Conservation (phyloP, 2,329 filamentous ascomycete genomes). For the Apiospora marii region DNA sequence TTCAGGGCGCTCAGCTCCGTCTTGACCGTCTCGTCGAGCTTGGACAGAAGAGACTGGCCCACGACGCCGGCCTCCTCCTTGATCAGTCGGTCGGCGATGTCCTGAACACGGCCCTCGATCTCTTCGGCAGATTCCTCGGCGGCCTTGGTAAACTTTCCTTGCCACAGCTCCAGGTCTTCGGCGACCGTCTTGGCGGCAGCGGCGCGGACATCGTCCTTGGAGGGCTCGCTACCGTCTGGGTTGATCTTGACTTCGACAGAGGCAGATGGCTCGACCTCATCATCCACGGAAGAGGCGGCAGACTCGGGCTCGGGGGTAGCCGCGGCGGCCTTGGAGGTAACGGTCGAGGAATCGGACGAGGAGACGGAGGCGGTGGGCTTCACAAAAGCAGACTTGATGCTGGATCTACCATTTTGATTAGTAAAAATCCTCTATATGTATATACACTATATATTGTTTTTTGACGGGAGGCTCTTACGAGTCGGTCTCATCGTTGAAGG, state of each 20-base stretch:
- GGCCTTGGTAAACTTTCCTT: conserved; percentile 85
- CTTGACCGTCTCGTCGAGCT: conserved; percentile 73
- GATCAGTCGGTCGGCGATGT: conserved; percentile 64
- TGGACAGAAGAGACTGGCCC: conserved; percentile 71
- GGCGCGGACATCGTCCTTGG: conserved; percentile 63
- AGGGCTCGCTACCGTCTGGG: conserved; percentile 45
- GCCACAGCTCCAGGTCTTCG: conserved; percentile 84
- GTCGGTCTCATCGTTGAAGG: conserved; percentile 41
- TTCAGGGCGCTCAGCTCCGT: conserved; percentile 72
- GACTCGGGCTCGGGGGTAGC: conserved; percentile 36
- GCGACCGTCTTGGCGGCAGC: conserved; percentile 72
- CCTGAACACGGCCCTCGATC: conserved; percentile 74
- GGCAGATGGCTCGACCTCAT: conserved; percentile 35
- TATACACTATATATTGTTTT: too few relatives aligned
- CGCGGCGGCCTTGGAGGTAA: conserved; percentile 34
- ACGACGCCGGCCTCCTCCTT: conserved; percentile 69
- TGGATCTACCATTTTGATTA: conserved; percentile 25
- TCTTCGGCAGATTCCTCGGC: conserved; percentile 80
- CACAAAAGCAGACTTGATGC: conserved; percentile 47
- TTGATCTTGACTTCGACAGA: conserved; percentile 34
- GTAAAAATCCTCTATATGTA: neutral
- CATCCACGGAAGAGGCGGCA: conserved; percentile 29
- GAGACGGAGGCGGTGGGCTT: conserved; percentile 42
- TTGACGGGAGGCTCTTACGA: conserved; percentile 39
- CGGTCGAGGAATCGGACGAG: conserved; percentile 34